A percentile compares a stretch with the other conserved stretches of the same genome.
phyloP scores from a whole-genome alignment of 805 yeast species.

The Candida wancherniae region DNA sequence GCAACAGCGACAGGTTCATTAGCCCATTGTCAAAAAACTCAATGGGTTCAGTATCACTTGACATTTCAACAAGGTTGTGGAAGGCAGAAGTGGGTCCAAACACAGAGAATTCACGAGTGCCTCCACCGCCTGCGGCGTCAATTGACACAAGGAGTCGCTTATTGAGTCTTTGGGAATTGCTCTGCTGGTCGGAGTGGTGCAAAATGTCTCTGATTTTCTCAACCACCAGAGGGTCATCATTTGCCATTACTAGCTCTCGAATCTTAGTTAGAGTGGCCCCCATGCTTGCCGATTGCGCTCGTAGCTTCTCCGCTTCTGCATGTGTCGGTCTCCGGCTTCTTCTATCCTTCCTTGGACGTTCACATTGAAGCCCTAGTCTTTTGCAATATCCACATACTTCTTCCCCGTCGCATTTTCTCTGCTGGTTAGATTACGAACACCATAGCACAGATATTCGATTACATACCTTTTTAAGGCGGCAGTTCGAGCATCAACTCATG shows the following conservation, averaged over 20 bases:
- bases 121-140: constrained; percentile 15
- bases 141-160: constrained; percentile 14
- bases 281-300: constrained; percentile 4
- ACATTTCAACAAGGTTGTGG: constrained; percentile 12
- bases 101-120: constrained; percentile 14
- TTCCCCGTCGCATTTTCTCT: constrained; percentile 14
- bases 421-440: neutral
- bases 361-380: constrained; percentile 7
- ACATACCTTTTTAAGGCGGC: constrained; percentile 15
- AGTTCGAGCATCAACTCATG: constrained; percentile 10
- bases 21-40: constrained; percentile 6
- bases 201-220: constrained; percentile 4
- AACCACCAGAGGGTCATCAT: constrained; percentile 1
- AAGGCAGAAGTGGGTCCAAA: constrained; percentile 19
- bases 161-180: constrained; percentile 2
- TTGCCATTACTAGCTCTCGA: constrained; percentile 2
- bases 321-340: constrained; percentile 9
- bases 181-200: neutral
- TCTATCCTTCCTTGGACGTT: constrained; percentile 8
- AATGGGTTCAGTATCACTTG: constrained; percentile 4
- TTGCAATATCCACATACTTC: constrained; percentile 11
- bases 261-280: constrained; percentile 9
- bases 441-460: neutral
- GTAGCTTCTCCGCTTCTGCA: constrained; percentile 9
- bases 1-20: constrained; percentile 10